These are phyloP conservation scores for Alternaria brassicae DNA, from an alignment of 2,329 filamentous ascomycete genomes.

Conservation along the genomic window DNA sequence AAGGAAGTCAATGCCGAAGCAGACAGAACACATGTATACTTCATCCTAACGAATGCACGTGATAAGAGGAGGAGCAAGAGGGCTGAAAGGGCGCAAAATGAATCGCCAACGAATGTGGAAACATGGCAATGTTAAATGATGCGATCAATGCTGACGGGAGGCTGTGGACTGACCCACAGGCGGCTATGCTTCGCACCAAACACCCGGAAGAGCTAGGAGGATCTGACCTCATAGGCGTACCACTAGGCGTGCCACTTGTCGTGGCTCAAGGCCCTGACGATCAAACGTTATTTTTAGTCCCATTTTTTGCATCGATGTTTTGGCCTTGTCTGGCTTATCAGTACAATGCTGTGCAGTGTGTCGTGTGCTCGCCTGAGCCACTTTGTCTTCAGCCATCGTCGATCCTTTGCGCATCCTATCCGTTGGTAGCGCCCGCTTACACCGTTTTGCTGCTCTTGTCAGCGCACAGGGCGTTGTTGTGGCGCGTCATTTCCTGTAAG, in stretches of 20 bases:
- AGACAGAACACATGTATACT: conserved; percentile 33
- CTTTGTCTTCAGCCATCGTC: background rate
- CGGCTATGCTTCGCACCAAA: conserved; percentile 20
- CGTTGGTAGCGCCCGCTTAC: conserved; percentile 5
- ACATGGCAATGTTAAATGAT: conserved; percentile 20
- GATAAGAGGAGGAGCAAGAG: conserved; percentile 1
- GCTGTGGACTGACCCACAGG: conserved; percentile 17
- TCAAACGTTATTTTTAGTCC: conserved; percentile 20
- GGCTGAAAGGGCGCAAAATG: background rate
- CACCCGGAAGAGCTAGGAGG: conserved; percentile 15
- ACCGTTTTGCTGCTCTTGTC: background rate
- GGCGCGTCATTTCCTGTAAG: conserved; percentile 8
- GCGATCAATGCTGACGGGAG: conserved; percentile 14
- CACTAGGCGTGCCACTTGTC: conserved; percentile 14
- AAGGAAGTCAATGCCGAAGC: conserved; percentile 40
- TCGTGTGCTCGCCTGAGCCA: conserved; percentile 7
- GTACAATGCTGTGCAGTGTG: conserved; percentile 9
- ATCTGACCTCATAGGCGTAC: conserved; percentile 28
- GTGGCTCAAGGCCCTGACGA: conserved; percentile 25
- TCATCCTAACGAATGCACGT: conserved; percentile 30
- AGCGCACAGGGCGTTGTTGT: conserved; percentile 1
- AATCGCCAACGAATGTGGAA: conserved; percentile 14
- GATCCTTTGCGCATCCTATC: background rate
- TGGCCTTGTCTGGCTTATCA: background rate
- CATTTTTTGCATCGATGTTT: background rate